Percentiles rank a stretch among this genome's conserved stretches.
These are phyloP conservation scores for Arthrobotrys conoides DNA, from an alignment of 2,329 filamentous ascomycete genomes.

Conservation along the genomic window DNA sequence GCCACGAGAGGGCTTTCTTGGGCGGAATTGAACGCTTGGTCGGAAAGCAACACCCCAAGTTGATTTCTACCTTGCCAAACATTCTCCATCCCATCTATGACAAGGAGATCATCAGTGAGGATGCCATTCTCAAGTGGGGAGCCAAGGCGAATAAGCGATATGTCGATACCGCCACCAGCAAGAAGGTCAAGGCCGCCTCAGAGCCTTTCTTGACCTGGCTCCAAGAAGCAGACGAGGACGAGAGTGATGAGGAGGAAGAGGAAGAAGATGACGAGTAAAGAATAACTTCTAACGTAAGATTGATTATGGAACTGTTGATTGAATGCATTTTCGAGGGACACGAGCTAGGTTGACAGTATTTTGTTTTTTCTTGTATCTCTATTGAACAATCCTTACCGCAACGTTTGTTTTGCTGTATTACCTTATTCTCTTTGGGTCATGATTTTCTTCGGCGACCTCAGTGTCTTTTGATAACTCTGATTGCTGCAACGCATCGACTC, in stretches of 20 bases:
- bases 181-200: constrained; percentile 94
- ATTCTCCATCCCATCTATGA: constrained; percentile 93
- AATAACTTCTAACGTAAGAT: background rate
- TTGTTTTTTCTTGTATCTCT: constrained; percentile 11
- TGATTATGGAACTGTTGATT: background rate
- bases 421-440: constrained; percentile 20
- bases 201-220: constrained; percentile 97
- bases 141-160: constrained; percentile 94
- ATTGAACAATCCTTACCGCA: background rate
- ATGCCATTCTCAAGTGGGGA: constrained; percentile 90
- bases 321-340: background rate
- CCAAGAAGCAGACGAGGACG: constrained; percentile 82
- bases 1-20: constrained; percentile 94
- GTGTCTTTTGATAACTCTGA: constrained; percentile 20
- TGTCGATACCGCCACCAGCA: constrained; percentile 87
- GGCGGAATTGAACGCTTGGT: constrained; percentile 96
- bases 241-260: constrained; percentile 76
- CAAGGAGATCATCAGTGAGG: constrained; percentile 88
- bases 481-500: constrained; percentile 5
- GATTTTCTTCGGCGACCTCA: constrained; percentile 20
- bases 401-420: constrained; percentile 7
- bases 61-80: constrained; percentile 83
- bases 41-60: constrained; percentile 82
- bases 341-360: constrained; percentile 16
- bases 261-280: constrained; percentile 64